Conservation (phyloP, 2,329 filamentous ascomycete species). For the Emmonsiellopsis sp. region DNA sequence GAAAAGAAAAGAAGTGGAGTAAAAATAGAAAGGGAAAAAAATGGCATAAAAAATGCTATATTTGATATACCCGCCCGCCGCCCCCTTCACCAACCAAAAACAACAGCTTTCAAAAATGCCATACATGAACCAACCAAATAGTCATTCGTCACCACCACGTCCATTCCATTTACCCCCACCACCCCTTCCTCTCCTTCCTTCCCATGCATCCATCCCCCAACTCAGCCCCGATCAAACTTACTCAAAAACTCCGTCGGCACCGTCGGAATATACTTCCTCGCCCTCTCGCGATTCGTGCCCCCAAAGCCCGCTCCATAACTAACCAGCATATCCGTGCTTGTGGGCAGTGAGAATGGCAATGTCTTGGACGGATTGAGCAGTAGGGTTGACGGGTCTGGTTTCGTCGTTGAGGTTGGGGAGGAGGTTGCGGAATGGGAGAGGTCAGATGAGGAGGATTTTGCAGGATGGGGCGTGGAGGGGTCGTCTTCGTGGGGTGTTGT, state of each 20-base stretch:
- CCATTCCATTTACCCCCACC: not conserved
- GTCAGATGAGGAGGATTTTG: constrained; percentile 7
- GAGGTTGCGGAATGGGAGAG: constrained; percentile 17
- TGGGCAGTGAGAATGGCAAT: constrained; percentile 89
- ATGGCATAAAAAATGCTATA: no score
- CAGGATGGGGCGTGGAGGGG: constrained; percentile 7
- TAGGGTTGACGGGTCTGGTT: constrained; percentile 32
- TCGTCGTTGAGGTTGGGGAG: constrained; percentile 12
- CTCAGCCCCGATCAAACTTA: constrained; percentile 58
- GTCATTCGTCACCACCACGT: no score
- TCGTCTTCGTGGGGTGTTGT: not conserved
- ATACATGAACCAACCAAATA: no score
- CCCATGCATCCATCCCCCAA: not conserved
- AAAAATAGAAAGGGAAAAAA: no score
- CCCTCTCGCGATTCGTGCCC: constrained; percentile 80
- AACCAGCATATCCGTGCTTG: constrained; percentile 93
- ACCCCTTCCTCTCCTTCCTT: not conserved
- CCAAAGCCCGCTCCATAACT: constrained; percentile 93
- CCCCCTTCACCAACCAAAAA: no score
- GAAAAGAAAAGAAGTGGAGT: no score
- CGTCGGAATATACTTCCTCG: constrained; percentile 90
- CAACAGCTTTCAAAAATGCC: no score
- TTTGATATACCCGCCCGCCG: no score
- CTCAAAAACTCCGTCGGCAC: constrained; percentile 88
- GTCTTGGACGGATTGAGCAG: constrained; percentile 84